A percentile compares a stretch with the other conserved stretches of the same genome.
These are phyloP conservation scores for Colletotrichum phormii DNA, from an alignment of 2,329 filamentous ascomycete species.

Conservation along the genomic window DNA sequence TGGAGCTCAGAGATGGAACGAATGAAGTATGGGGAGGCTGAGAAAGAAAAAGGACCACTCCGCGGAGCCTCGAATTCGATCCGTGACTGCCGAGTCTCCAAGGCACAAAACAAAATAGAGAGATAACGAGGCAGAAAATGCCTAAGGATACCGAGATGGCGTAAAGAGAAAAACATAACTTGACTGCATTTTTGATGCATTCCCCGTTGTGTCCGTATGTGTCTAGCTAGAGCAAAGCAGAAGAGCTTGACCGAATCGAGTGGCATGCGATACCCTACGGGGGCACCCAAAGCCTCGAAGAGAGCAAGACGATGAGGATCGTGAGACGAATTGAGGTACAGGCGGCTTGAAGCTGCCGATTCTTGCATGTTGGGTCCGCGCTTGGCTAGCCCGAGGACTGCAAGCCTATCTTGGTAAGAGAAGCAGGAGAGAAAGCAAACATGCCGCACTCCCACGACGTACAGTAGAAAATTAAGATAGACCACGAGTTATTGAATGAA, in stretches of 20 bases:
- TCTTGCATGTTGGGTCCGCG: not conserved
- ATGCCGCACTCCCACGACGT: not conserved
- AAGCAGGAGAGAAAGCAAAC: not conserved
- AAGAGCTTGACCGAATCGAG: conserved; percentile 1
- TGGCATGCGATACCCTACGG: not conserved
- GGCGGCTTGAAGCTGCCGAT: not conserved
- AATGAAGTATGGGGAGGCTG: not conserved
- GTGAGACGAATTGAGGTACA: not conserved
- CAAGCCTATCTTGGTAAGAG: not conserved
- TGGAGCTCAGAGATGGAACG: not conserved
- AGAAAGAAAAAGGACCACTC: not conserved
- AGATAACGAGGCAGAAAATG: too few relatives aligned
- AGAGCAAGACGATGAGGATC: not conserved
- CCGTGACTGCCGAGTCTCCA: not conserved
- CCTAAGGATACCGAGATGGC: not conserved
- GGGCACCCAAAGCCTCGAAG: not conserved
- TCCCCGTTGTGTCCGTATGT: not conserved
- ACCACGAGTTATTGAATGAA: not conserved
- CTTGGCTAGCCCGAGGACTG: not conserved
- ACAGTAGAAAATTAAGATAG: not conserved
- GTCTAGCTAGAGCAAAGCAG: not conserved
- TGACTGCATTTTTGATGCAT: not conserved
- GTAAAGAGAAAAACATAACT: not conserved
- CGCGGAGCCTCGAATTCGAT: not conserved
- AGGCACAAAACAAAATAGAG: not conserved